These are phyloP conservation scores for Phascolomyces articulosus DNA, from an alignment of 371 early-diverging fungal genomes.

Conservation along the genomic window DNA sequence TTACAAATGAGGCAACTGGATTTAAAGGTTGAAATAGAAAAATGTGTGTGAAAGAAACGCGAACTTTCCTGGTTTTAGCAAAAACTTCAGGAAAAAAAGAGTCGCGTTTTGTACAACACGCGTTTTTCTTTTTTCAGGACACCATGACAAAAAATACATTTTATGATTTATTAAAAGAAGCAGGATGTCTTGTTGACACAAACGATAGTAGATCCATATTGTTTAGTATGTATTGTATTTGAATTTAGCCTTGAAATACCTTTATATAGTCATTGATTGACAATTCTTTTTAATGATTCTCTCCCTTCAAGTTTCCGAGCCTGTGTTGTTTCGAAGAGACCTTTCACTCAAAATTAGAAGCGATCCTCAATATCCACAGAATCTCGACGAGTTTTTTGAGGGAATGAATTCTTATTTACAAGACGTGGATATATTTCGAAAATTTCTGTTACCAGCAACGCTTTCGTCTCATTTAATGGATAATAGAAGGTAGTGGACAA, in stretches of 20 bases:
- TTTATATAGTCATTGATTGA: not conserved
- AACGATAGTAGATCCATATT: not conserved
- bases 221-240: slow-evolving; percentile 16
- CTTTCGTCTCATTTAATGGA: slow-evolving; percentile 15
- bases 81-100: not conserved
- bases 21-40: no score
- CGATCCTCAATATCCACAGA: slow-evolving; percentile 19
- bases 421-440: slow-evolving; percentile 30
- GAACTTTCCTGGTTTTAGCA: no score
- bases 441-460: slow-evolving; percentile 36
- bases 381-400: slow-evolving; percentile 28
- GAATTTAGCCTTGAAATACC: not conserved
- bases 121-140: not conserved
- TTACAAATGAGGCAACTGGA: no score
- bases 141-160: slow-evolving; percentile 13
- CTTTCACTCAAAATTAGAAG: slow-evolving; percentile 31
- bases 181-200: slow-evolving; percentile 19
- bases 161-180: slow-evolving; percentile 15
- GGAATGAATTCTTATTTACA: slow-evolving; percentile 27
- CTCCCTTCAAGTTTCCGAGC: slow-evolving; percentile 21
- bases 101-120: slow-evolving; percentile 1
- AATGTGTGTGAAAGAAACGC: not conserved
- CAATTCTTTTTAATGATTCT: not conserved
- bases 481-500: not conserved
- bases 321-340: slow-evolving; percentile 35